These are phyloP conservation scores for Purpureocillium lavendulum DNA, from an alignment of 2,329 filamentous ascomycete species.

Conservation along the genomic window DNA sequence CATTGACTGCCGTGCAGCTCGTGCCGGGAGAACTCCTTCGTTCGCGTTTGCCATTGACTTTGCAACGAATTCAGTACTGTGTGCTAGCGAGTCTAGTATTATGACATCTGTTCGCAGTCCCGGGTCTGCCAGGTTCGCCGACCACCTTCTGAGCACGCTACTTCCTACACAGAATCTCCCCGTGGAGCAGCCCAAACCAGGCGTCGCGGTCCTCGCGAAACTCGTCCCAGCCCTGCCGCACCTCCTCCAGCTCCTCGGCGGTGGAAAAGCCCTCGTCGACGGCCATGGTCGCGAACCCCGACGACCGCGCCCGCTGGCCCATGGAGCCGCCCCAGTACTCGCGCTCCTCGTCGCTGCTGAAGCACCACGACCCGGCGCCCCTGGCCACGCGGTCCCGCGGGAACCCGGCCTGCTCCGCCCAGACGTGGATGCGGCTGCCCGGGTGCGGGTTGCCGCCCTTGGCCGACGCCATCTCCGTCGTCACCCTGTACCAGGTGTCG, in stretches of 20 bases:
- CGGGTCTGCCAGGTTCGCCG: too few species aligned
- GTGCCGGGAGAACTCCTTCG: too few species aligned
- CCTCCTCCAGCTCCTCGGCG: not conserved
- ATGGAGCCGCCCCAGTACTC: not conserved
- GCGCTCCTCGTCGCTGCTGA: slow-evolving; percentile 1
- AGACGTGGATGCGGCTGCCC: not conserved
- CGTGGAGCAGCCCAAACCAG: not conserved
- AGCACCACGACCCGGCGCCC: slow-evolving; percentile 1
- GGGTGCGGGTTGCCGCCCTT: slow-evolving; percentile 1
- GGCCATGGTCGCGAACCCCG: not conserved
- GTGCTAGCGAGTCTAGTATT: too few species aligned
- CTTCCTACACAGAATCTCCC: slow-evolving; percentile 1
- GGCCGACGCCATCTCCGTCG: not conserved
- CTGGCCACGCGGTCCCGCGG: not conserved
- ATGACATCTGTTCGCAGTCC: too few species aligned
- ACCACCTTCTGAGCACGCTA: too few species aligned
- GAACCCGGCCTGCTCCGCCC: not conserved
- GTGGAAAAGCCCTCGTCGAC: not conserved
- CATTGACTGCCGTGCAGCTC: too few species aligned
- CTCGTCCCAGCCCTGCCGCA: not conserved
- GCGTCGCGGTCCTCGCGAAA: not conserved
- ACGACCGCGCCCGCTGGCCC: not conserved
- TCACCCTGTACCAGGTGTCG: not conserved
- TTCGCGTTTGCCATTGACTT: too few species aligned
- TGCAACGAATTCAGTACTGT: too few species aligned